A percentile compares a stretch with the other conserved stretches of the same genome.
phyloP scores from a whole-genome alignment of 1,139 yeast species.

The Sporopachydermia cereana region DNA sequence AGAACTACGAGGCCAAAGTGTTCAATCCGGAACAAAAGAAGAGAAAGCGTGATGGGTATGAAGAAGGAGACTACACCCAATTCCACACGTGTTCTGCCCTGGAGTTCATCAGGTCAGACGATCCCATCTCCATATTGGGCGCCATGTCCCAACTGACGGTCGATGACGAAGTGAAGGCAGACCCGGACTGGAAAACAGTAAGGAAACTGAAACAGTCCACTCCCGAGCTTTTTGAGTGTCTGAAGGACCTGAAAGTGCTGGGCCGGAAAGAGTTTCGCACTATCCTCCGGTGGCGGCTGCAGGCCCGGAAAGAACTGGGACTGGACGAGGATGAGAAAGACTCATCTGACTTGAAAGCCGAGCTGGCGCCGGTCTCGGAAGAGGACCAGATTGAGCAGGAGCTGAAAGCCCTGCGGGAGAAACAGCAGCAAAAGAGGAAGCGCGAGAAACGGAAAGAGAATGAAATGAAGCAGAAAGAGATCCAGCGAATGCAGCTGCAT shows the following conservation, averaged over 20 bases:
- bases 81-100: slow-evolving; percentile 63
- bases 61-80: slow-evolving; percentile 78
- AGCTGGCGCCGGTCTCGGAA: slow-evolving; percentile 65
- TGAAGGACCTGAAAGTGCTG: slow-evolving; percentile 83
- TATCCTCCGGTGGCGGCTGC: slow-evolving; percentile 78
- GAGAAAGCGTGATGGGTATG: slow-evolving; percentile 94
- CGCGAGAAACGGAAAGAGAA: slow-evolving; percentile 75
- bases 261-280: slow-evolving; percentile 88
- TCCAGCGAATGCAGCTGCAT: slow-evolving; percentile 88
- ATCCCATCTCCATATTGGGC: slow-evolving; percentile 79
- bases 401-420: slow-evolving; percentile 58
- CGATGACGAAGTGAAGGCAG: slow-evolving; percentile 27
- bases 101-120: slow-evolving; percentile 72
- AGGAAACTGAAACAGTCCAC: slow-evolving; percentile 67
- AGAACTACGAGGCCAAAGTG: slow-evolving; percentile 83
- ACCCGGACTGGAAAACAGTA: slow-evolving; percentile 62
- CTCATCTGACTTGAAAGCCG: slow-evolving; percentile 28
- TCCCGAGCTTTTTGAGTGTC: slow-evolving; percentile 65
- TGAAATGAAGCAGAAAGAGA: slow-evolving; percentile 79
- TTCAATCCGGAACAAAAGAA: slow-evolving; percentile 87
- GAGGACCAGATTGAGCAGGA: slow-evolving; percentile 88
- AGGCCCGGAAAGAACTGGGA: slow-evolving; percentile 70
- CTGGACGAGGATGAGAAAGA: slow-evolving; percentile 46
- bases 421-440: slow-evolving; percentile 54
- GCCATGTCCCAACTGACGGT: slow-evolving; percentile 41